Evolutionary conservation across 176 grass and related monocot species (phyloP), one percentile per base, ranked within the genome.

Genomic region (Bolboschoenus planiculmis): DNA sequence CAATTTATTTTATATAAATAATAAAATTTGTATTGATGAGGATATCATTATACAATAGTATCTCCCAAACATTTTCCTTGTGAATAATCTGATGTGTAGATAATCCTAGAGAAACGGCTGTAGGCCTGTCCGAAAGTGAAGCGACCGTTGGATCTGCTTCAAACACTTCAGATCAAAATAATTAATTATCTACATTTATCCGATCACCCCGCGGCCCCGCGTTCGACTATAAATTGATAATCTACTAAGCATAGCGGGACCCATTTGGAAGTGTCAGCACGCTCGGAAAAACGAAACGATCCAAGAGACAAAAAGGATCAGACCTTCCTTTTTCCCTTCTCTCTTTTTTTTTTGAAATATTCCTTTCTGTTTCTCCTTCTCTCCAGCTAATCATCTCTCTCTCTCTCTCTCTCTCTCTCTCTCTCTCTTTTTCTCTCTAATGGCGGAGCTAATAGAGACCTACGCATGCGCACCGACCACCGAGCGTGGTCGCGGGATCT

Each of bases 401-500:
- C 61, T 55, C 31, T 34, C 35, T 40, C 44, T 21, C 34, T 81
- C 0, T n/a, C n/a, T n/a, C n/a, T n/a, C 29, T 11, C 29, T 42
- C 46, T 67, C 54, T 71, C 44, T 65, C 81, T 13, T 75, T 46
- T 34, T 30, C 61, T 72, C 29, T 20, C 9, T 8, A 80, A 90
- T 99, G 96, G 91, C 92, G 70, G 53, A 91, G 83, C 91, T 93
- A 56, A 77, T 59, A 78, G 96, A 99, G 91, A 95, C 96, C 66
- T 91, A 95, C 86, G 92, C 92, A 78, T 99, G 96, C 89, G 91
- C 91, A 77, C 92, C 96, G 35, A 83, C 89, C 58, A 99, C 96
- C 70, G 96, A 99, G 92, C 96, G 96, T 8, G 96, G 96, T 3
- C 90, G 92, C 1, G 96, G 96, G 14, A 99, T 99, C 87, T 84